Evolutionary conservation across 441 rosid genomes (phyloP), one percentile per base, ranked within the genome.

Genomic region (Pelargonium myrrhifolium): DNA sequence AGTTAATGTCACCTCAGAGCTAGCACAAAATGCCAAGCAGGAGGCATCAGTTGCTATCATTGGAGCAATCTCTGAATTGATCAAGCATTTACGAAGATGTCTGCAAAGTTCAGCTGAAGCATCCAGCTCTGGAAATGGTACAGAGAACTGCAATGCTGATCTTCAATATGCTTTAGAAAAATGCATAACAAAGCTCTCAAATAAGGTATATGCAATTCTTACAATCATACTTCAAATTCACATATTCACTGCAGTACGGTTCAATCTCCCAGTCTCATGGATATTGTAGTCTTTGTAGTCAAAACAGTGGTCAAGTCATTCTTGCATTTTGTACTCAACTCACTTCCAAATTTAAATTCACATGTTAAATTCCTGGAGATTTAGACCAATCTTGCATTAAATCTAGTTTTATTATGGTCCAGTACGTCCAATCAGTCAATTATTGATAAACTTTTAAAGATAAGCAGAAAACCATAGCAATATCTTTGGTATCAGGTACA

Each of bases 61-160:
- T 58, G 81, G 96, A 78, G 86, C 86, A 37, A 85, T 88, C 66
- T 77, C 79, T 51, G 97, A 93, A 74, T 75, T 91, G 77, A 82
- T 91, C 67, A 93, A 88, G 81, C 92, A 88, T 70, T 74, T 93
- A 71, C 74, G 94, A 42, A 91, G 85, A 71, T 86, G 96, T 88
- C 77, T 89, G 65, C 99, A 89, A 76, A 86, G 51, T 73, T 80
- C 85, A 74, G 73, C 77, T 74, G 93, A 88, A 80, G 67, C 70
- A 65, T 78, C 85, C 62, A 31, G 71, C 65, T 61, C 81, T 74
- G 81, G 75, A 58, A 79, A 72, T 67, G 79, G 58, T 64, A 24
- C 18, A 39, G 73, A 72, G 65, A 85, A 82, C 68, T 65, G 35
- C 76, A 83, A 79, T 64, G 66, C 75, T 6, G 88, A 88, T 80